Evolutionary conservation across 2,329 filamentous ascomycete genomes (phyloP).

Genomic region (Colletotrichum tanaceti): DNA sequence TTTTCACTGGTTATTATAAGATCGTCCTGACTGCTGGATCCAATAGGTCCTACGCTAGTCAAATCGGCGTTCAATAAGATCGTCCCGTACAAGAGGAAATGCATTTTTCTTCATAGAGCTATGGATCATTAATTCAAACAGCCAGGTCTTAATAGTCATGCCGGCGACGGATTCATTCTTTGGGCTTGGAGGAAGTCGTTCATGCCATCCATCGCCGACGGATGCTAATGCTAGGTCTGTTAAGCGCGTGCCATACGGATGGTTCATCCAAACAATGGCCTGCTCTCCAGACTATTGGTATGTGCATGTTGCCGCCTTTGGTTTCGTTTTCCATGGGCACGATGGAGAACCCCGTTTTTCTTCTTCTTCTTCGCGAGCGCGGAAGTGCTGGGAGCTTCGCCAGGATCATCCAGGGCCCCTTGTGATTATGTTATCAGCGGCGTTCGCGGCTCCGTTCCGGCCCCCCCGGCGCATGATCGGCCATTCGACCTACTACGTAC

Average conservation of each 20-base stretch:
- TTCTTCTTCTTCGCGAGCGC: neutral
- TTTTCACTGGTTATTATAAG: neutral
- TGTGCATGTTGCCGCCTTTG: neutral
- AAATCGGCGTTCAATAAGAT: no score
- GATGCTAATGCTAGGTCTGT: no score
- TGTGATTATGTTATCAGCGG: neutral
- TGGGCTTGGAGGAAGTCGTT: neutral
- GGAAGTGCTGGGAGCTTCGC: neutral
- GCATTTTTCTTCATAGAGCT: neutral
- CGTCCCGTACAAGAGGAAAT: no score
- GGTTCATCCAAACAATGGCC: neutral
- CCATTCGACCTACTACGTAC: neutral
- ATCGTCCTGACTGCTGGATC: no score
- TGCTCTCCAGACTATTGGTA: neutral
- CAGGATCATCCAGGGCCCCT: neutral
- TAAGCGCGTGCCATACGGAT: rapidly evolving
- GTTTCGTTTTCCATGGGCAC: neutral
- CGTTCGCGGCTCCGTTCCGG: neutral
- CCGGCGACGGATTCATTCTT: neutral
- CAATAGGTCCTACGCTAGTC: no score
- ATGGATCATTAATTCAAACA: neutral
- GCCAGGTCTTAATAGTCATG: neutral
- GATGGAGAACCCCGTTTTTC: neutral
- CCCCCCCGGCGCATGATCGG: neutral
- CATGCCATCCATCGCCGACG: no score